phyloP scores from a whole-genome alignment of 164 flowering plant genomes.

The Annona squamosa region DNA sequence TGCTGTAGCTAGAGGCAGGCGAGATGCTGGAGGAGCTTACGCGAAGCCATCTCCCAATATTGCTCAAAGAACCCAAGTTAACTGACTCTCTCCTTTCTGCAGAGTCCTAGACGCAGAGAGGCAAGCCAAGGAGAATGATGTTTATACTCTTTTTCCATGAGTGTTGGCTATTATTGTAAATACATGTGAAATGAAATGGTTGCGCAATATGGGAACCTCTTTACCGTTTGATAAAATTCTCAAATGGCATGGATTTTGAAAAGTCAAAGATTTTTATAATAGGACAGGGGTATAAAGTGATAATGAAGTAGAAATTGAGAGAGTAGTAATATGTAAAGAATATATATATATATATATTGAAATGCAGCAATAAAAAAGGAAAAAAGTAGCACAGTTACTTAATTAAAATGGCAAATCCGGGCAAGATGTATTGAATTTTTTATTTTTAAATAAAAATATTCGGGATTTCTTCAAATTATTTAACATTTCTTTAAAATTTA shows the following conservation, averaged over 20 bases:
- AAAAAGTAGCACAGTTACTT: too few species aligned
- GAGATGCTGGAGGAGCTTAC: slow-evolving; percentile 19
- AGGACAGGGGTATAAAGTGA: neutral
- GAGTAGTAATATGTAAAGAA: neutral
- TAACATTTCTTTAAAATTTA: too few species aligned
- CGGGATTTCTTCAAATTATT: too few species aligned
- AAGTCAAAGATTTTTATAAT: neutral
- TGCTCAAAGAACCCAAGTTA: slow-evolving; percentile 15
- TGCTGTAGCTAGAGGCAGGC: slow-evolving; percentile 19
- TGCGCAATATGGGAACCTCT: neutral
- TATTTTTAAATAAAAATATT: too few species aligned
- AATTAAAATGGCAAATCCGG: too few species aligned
- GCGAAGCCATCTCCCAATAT: slow-evolving; percentile 20
- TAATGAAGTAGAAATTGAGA: too few species aligned
- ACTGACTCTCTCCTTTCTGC: slow-evolving; percentile 1
- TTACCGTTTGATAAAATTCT: neutral
- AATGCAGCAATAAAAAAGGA: too few species aligned
- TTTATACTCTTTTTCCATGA: neutral
- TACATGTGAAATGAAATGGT: neutral
- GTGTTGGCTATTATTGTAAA: neutral
- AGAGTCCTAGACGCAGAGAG: neutral
- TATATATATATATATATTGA: too few species aligned
- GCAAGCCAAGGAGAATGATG: neutral
- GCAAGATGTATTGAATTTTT: too few species aligned
- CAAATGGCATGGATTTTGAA: neutral